Evolutionary conservation across 2,329 filamentous ascomycete genomes (phyloP), one percentile per base, ranked within the genome.

Genomic region (Epichloe gansuensis): DNA sequence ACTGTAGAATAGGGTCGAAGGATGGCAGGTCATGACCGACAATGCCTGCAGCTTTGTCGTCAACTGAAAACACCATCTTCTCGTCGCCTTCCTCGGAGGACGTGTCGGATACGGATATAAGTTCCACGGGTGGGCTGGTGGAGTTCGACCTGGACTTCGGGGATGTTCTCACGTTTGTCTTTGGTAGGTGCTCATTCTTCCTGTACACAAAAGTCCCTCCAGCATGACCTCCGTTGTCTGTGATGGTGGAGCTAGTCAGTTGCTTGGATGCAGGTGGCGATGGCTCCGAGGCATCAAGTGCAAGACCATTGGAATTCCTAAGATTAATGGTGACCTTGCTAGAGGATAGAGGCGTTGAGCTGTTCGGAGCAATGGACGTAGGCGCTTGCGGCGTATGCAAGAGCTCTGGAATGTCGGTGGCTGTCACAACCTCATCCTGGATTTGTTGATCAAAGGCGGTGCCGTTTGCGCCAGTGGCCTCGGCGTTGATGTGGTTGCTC

Each of bases 311-410:
- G 3, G 48, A 48, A 31, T 75, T 75, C 54, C 80, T 76, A 48
- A 83, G 67, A 60, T 82, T 83, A 51, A 83, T 75, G 9, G 80
- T 83, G 48, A 83, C 76, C 61, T 71, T 75, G 64, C 76, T 82
- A 3, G 79, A 79, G 38, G 75, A 72, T 39, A 72, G 71, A 41
- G 63, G 62, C 59, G 34, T 64, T 56, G 46, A 64, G 63, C 49
- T 68, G 59, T 50, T 66, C 60, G 46, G 62, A 58, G 34, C 64
- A 59, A 43, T 60, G 61, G 45, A 28, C 5, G 56, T 15, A 2
- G 51, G 17, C 15, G 44, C 64, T 47, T 72, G 68, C 31, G 73
- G 74, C 2, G 74, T 77, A 7, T 23, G 38, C 17, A 42, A 42
- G 8, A 51, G n/a, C 12, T 52, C 52, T 23, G 39, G 39, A n/a